Evolutionary conservation across 1,139 yeast species (phyloP).

Genomic region (Magnusiomyces ingens): DNA sequence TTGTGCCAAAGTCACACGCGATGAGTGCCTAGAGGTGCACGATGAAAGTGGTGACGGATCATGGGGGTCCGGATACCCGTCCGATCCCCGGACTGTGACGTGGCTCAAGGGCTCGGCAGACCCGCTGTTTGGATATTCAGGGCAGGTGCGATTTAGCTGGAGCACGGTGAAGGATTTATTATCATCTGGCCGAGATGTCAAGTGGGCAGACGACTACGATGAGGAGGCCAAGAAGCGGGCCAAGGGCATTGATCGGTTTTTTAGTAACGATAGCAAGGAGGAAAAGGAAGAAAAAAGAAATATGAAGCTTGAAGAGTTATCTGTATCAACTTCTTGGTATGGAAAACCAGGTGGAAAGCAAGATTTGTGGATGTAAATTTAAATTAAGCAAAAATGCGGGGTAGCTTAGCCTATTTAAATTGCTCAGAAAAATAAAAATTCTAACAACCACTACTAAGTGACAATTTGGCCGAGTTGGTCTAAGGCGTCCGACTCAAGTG

Average conservation of each 20-base stretch:
- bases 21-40: constrained; percentile 47
- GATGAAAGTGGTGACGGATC: constrained; percentile 29
- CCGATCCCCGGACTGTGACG: constrained; percentile 73
- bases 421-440: too few relatives aligned
- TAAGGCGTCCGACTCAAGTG: constrained; percentile 30
- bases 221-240: constrained; percentile 4
- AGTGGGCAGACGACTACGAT: constrained; percentile 50
- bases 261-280: not conserved
- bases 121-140: constrained; percentile 81
- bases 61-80: constrained; percentile 91
- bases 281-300: not conserved
- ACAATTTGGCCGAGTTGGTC: constrained; percentile 30
- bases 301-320: not conserved
- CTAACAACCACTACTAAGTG: too few relatives aligned
- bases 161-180: constrained; percentile 77
- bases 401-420: too few relatives aligned
- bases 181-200: constrained; percentile 44
- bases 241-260: not conserved
- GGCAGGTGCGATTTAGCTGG: constrained; percentile 83
- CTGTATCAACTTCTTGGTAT: not conserved
- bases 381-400: too few relatives aligned
- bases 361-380: constrained; percentile 1
- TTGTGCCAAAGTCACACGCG: constrained; percentile 95
- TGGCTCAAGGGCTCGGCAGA: constrained; percentile 66
- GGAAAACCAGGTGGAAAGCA: not conserved